These are phyloP conservation scores for Fusarium buharicum DNA, from an alignment of 2,329 filamentous ascomycete genomes.

Conservation along the genomic window DNA sequence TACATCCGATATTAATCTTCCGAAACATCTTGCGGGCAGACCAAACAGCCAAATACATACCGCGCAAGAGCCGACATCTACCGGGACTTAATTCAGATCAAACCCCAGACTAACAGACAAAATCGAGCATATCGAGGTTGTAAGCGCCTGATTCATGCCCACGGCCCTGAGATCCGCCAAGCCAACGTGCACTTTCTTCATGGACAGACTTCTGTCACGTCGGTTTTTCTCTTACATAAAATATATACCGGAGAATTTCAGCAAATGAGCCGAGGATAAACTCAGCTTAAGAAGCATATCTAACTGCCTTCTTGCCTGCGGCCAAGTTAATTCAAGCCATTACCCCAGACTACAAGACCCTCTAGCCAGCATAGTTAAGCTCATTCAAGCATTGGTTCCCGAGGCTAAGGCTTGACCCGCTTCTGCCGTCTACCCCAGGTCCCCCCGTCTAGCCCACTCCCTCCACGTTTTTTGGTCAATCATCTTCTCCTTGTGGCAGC, in stretches of 20 bases:
- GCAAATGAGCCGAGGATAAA: constrained; percentile 16
- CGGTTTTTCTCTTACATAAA: no score
- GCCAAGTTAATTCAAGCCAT: background rate
- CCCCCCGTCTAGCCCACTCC: constrained; percentile 21
- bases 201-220: no score
- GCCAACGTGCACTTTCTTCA: background rate
- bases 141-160: constrained; percentile 2
- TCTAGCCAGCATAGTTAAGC: background rate
- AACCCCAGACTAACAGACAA: no score
- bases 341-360: background rate
- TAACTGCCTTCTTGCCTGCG: background rate
- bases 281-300: background rate
- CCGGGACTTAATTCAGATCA: no score
- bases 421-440: constrained; percentile 25
- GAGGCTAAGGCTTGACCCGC: background rate
- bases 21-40: no score
- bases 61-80: no score
- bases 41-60: no score
- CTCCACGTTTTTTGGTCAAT: constrained; percentile 39
- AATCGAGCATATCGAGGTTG: no score
- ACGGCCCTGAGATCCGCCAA: constrained; percentile 42
- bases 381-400: background rate
- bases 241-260: background rate
- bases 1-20: no score
- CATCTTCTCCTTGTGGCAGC: constrained; percentile 23